Percentiles rank a stretch among this genome's conserved stretches.
Evolutionary conservation across 257 asterid genomes (phyloP).

Genomic region (Solanum lignicaule): DNA sequence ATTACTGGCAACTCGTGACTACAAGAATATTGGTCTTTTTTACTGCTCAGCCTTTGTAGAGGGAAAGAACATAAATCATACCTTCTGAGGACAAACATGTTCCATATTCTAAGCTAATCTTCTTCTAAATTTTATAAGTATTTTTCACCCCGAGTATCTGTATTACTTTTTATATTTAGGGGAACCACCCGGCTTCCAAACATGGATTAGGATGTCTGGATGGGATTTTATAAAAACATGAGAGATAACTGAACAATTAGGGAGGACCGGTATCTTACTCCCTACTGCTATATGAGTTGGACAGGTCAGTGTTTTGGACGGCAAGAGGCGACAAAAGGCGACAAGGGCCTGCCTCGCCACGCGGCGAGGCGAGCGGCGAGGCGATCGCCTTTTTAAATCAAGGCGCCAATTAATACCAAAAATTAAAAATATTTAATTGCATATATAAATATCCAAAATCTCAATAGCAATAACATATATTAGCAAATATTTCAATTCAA

Average conservation of each 20-base stretch:
- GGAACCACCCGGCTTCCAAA: neutral
- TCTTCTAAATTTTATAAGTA: neutral
- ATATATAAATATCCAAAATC: too few species aligned
- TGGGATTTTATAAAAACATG: neutral
- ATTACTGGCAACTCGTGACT: neutral
- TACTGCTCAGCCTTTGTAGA: neutral
- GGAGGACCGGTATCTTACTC: neutral
- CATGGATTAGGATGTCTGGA: neutral
- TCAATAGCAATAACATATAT: too few species aligned
- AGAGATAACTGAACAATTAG: neutral
- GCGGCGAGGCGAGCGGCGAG: too few species aligned
- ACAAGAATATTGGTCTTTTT: neutral
- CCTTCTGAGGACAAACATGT: neutral
- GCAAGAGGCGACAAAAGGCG: too few species aligned
- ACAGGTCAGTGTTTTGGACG: too few species aligned
- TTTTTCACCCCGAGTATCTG: neutral
- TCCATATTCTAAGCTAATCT: neutral
- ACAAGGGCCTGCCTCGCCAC: too few species aligned
- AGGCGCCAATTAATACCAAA: too few species aligned
- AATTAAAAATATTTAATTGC: too few species aligned
- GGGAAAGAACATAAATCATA: neutral
- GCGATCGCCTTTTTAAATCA: too few species aligned
- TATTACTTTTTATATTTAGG: neutral
- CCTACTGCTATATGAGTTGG: neutral
- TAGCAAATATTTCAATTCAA: too few species aligned